These are phyloP conservation scores for Diaporthe caulivora DNA, from an alignment of 2,329 filamentous ascomycete genomes.

Conservation along the genomic window DNA sequence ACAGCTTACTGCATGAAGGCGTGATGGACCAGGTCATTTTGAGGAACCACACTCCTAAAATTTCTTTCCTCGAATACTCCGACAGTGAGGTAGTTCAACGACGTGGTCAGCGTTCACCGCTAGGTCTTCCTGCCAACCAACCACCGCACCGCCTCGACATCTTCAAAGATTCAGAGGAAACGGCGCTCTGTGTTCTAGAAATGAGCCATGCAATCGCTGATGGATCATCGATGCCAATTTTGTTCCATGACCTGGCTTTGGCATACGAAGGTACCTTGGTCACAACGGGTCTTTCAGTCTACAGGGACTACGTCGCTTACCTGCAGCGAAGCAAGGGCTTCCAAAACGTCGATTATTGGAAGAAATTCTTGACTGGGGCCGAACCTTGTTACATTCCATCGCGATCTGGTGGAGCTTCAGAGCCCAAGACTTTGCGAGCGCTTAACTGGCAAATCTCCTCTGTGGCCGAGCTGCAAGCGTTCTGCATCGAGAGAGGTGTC, in stretches of 20 bases:
- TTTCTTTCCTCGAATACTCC: background rate
- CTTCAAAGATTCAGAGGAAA: background rate
- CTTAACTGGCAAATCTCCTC: constrained; percentile 3
- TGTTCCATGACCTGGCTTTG: constrained; percentile 7
- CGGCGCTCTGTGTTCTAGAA: background rate
- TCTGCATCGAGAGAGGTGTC: background rate
- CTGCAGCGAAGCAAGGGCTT: background rate
- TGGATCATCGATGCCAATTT: constrained; percentile 6
- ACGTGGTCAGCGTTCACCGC: background rate
- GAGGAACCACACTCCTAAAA: background rate
- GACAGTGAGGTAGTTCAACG: background rate
- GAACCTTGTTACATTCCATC: constrained; percentile 7
- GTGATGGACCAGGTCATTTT: constrained; percentile 2
- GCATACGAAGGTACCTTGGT: background rate
- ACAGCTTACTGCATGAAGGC: constrained; percentile 2
- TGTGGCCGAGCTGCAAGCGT: background rate
- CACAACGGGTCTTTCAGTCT: constrained; percentile 1
- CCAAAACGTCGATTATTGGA: background rate
- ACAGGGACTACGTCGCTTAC: background rate
- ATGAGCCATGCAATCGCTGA: constrained; percentile 13
- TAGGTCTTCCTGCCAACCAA: background rate
- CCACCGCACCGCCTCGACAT: constrained; percentile 2
- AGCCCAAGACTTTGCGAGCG: background rate
- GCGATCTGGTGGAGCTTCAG: background rate
- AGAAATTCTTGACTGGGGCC: background rate